Percentiles rank a stretch among this genome's conserved stretches.
Conservation (phyloP, 805 yeast genomes). For the baker's yeast (Saccharomyces cerevisiae) region DNA sequence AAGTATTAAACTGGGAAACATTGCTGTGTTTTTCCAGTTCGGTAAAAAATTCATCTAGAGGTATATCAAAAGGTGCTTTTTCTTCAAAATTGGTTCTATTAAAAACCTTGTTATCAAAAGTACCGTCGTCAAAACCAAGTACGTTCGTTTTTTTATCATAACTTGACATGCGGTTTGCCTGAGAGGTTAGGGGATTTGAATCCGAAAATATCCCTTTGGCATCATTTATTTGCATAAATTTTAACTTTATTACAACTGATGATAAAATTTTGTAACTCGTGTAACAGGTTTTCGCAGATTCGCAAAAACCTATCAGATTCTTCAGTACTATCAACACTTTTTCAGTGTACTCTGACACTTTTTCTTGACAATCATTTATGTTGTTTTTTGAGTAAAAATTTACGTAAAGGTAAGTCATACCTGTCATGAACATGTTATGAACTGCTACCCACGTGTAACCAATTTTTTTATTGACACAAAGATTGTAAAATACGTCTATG, state of each 20-base stretch:
- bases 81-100: neutral
- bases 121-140: neutral
- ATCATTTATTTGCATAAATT: conserved; percentile 21
- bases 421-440: conserved; percentile 82
- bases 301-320: conserved; percentile 60
- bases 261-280: conserved; percentile 65
- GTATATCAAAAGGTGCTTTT: conserved; percentile 7
- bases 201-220: conserved; percentile 7
- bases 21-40: conserved; percentile 33
- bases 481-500: conserved; percentile 51
- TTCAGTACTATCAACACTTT: conserved; percentile 51
- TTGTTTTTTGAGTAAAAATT: conserved; percentile 60
- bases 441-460: conserved; percentile 93
- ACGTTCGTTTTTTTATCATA: neutral
- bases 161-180: conserved; percentile 1
- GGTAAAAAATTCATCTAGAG: conserved; percentile 40
- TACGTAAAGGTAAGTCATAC: conserved; percentile 73
- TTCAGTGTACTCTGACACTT: conserved; percentile 40
- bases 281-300: conserved; percentile 65
- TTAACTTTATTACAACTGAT: conserved; percentile 59
- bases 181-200: conserved; percentile 5
- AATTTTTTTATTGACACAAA: conserved; percentile 49
- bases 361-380: conserved; percentile 38
- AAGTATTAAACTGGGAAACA: neutral
- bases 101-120: neutral